Conservation (phyloP, 768 basidiomycete genomes). For the Leucocoprinus leucothites region DNA sequence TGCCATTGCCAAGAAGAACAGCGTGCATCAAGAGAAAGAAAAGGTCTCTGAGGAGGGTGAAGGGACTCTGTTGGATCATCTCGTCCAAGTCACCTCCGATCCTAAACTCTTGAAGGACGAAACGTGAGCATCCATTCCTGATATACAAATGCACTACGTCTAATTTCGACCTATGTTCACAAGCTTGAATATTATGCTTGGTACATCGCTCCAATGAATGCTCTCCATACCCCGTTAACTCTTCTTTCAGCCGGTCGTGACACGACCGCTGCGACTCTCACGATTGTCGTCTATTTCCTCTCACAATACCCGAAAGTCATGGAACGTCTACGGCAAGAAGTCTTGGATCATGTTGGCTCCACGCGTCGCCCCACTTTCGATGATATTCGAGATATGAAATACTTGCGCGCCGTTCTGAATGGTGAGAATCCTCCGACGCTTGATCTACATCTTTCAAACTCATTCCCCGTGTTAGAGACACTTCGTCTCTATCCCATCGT, state of each 20-base stretch:
- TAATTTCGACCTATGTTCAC: background rate
- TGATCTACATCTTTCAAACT: background rate
- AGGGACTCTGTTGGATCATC: constrained; percentile 52
- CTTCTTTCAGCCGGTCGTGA: constrained; percentile 36
- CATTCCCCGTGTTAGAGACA: constrained; percentile 34
- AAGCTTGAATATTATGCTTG: constrained; percentile 45
- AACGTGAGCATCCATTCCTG: constrained; percentile 24
- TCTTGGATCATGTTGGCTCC: constrained; percentile 48
- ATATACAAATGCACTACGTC: background rate
- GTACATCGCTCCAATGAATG: constrained; percentile 16
- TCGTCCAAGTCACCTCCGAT: constrained; percentile 47
- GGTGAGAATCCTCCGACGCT: constrained; percentile 31
- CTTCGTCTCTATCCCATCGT: constrained; percentile 55
- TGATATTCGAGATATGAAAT: constrained; percentile 58
- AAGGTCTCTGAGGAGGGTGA: constrained; percentile 28
- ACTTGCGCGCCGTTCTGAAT: constrained; percentile 61
- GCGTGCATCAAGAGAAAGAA: constrained; percentile 21
- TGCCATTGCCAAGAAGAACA: constrained; percentile 41
- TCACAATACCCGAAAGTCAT: constrained; percentile 48
- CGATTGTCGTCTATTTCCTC: constrained; percentile 42
- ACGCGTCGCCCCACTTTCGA: constrained; percentile 35
- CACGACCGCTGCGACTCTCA: constrained; percentile 43
- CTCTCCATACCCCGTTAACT: background rate
- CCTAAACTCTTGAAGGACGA: constrained; percentile 48
- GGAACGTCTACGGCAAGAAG: constrained; percentile 50